These are phyloP conservation scores for Termitomyces sp. DNA, from an alignment of 1,284 basidiomycete species.

Conservation along the genomic window DNA sequence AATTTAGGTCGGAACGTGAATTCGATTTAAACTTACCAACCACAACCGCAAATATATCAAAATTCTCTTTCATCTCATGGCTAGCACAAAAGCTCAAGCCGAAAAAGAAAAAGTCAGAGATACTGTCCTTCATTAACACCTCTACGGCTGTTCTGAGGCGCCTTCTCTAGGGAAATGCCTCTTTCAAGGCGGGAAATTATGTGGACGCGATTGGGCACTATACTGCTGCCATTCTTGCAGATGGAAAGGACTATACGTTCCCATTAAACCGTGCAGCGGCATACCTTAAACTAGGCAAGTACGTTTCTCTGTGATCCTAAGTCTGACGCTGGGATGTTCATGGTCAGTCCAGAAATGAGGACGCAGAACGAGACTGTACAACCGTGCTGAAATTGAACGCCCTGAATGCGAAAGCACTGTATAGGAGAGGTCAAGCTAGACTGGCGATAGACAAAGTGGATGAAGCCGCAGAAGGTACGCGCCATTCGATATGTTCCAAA, in stretches of 20 bases:
- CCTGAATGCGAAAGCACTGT: slow-evolving; percentile 69
- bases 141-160: neutral
- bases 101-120: slow-evolving; percentile 29
- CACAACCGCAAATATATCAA: no score
- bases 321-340: neutral
- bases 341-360: slow-evolving; percentile 47
- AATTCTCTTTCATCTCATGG: neutral
- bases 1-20: no score
- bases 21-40: no score
- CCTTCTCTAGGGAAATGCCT: slow-evolving; percentile 36
- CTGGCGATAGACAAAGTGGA: slow-evolving; percentile 43
- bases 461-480: slow-evolving; percentile 56
- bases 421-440: slow-evolving; percentile 67
- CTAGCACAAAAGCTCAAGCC: slow-evolving; percentile 19
- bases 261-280: slow-evolving; percentile 78
- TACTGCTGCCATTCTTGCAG: slow-evolving; percentile 63
- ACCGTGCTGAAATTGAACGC: slow-evolving; percentile 46
- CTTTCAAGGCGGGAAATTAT: slow-evolving; percentile 42
- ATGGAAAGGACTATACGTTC: slow-evolving; percentile 60
- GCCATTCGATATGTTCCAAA: neutral
- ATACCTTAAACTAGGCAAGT: slow-evolving; percentile 84
- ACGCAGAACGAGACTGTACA: slow-evolving; percentile 71
- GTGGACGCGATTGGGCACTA: slow-evolving; percentile 57
- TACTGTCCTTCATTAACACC: neutral
- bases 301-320: slow-evolving; percentile 31